Evolutionary conservation across 2,329 filamentous ascomycete genomes (phyloP).

Genomic region (Biscogniauxia marginata): DNA sequence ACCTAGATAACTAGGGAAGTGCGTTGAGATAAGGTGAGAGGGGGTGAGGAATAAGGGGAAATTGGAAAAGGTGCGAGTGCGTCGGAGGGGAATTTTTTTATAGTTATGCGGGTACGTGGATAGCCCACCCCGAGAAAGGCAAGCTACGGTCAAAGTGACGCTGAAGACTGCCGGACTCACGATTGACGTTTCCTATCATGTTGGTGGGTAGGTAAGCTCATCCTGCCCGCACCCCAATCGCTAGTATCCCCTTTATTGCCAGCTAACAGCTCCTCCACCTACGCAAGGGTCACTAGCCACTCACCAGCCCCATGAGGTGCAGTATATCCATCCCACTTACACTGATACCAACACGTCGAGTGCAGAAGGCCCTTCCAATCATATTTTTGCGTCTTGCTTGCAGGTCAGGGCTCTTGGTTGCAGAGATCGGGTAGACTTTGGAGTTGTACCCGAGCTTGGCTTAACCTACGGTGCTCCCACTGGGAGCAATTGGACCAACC

Average conservation of each 20-base stretch:
- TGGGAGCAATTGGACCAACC: not conserved
- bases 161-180: not conserved
- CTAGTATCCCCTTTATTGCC: too few species aligned
- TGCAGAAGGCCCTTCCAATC: not conserved
- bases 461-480: too few species aligned
- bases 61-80: not conserved
- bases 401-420: too few species aligned
- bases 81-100: not conserved
- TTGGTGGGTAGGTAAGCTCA: not conserved
- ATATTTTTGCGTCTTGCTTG: too few species aligned
- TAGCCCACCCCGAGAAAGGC: not conserved
- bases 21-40: too few species aligned
- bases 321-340: too few species aligned
- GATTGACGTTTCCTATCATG: not conserved
- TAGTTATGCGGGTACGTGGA: not conserved
- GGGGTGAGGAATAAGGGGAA: not conserved
- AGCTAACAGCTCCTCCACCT: too few species aligned
- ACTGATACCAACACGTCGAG: not conserved
- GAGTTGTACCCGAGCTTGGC: not conserved
- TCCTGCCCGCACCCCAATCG: not conserved
- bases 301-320: too few species aligned
- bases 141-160: not conserved
- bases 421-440: not conserved
- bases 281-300: too few species aligned
- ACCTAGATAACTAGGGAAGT: not conserved